Conservation (phyloP, 2,329 filamentous ascomycete genomes). For the Monosporascus sp. region DNA sequence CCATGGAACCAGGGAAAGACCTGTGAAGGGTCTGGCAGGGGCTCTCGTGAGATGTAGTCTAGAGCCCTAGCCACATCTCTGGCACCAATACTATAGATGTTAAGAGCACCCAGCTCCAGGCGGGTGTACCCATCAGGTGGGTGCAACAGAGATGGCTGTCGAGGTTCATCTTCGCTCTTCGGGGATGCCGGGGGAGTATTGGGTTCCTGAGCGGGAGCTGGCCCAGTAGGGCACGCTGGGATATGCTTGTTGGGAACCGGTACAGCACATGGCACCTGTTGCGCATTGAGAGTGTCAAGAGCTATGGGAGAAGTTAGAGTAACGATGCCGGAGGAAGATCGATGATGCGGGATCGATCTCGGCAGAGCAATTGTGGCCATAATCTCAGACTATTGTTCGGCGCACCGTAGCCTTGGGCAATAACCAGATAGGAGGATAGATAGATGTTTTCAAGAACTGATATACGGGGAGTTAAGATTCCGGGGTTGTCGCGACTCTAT, state of each 20-base stretch:
- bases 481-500: neutral
- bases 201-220: conserved; percentile 49
- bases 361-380: conserved; percentile 55
- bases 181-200: conserved; percentile 64
- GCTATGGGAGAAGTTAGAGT: conserved; percentile 36
- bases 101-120: conserved; percentile 46
- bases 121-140: conserved; percentile 62
- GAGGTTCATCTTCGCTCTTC: conserved; percentile 46
- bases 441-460: no score
- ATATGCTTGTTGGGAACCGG: conserved; percentile 84
- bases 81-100: conserved; percentile 69
- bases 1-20: conserved; percentile 98
- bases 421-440: neutral
- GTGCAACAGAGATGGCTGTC: conserved; percentile 65
- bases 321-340: conserved; percentile 36
- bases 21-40: conserved; percentile 74
- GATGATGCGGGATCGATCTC: conserved; percentile 41
- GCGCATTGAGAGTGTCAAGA: conserved; percentile 33
- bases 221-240: conserved; percentile 81
- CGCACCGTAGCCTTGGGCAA: neutral
- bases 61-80: conserved; percentile 65
- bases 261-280: conserved; percentile 25
- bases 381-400: neutral
- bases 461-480: no score
- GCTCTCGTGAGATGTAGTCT: conserved; percentile 70